Evolutionary conservation across 78 protist species (phyloP).

Genomic region (Dictyostelium purpureum): DNA sequence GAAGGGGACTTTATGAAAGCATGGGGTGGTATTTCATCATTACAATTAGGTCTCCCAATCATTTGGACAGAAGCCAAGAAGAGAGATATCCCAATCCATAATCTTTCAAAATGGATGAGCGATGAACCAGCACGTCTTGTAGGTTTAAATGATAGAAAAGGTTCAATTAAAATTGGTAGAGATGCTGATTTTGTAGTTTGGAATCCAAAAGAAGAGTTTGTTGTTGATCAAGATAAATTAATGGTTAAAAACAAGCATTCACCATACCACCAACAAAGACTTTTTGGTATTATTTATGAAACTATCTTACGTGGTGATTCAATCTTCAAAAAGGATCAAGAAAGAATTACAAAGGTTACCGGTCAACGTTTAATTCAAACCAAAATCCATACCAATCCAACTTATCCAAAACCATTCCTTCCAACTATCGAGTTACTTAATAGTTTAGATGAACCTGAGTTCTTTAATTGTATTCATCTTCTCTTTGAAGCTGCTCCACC

Average conservation of each 20-base stretch:
- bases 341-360: background rate
- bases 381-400: constrained; percentile 13
- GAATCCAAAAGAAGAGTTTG: constrained; percentile 24
- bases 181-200: constrained; percentile 86
- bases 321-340: background rate
- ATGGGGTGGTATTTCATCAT: constrained; percentile 75
- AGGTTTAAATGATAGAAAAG: constrained; percentile 64
- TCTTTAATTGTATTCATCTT: background rate
- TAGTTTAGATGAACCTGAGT: background rate
- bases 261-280: constrained; percentile 33
- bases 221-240: background rate
- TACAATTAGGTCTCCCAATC: constrained; percentile 69
- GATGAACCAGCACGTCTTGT: constrained; percentile 47
- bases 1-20: constrained; percentile 78
- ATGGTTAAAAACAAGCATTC: constrained; percentile 35
- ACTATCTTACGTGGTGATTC: constrained; percentile 56
- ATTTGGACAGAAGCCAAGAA: constrained; percentile 44
- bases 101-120: constrained; percentile 4
- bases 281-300: constrained; percentile 1
- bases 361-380: constrained; percentile 52
- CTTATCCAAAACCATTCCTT: background rate
- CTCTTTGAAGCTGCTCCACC: constrained; percentile 59
- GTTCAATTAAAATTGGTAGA: constrained; percentile 63
- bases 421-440: constrained; percentile 31
- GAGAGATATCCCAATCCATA: background rate